Base-by-base conservation (phyloP, 768 basidiomycete genomes). In the Pulveroboletus sp. region DNA sequence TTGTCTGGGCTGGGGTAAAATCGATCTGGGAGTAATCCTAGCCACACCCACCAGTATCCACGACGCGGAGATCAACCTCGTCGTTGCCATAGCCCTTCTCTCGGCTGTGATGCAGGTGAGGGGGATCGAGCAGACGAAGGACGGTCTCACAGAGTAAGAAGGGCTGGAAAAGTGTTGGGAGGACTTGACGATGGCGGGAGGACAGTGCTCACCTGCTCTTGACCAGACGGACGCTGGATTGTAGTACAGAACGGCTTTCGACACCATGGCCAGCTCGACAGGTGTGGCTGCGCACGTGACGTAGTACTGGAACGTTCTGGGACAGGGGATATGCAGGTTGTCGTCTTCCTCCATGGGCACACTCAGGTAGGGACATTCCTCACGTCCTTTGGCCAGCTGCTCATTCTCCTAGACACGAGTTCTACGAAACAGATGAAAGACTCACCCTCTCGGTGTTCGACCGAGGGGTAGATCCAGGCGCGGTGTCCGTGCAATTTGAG, bases 61-160 rank as follows among this genome's bases (percentile, higher is more conserved):
- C 87, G 23, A 78, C 63, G 65, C 77, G 85, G 55, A 81, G 69
- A 57, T 85, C 80, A 29, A 90, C 62, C 58, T 94, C 92, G 62
- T 91, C 87, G 24, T 74, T 61, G 4, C 81, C 83, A 58, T 94
- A 94, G 1, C 92, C 92, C 63, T 94, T 94, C 69, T 94, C 92
- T 52, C 70, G 68, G 13, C 77, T 76, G 56, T n/a, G 41, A 14
- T 37, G 20, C 55, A 41, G 45, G 39, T 19, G 49, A 45, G 41
- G 19, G 12, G n/a, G 20, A 27, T 29, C 9, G 39, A 19, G 19
- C 24, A 14, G 13, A 36, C 31, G 19, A 36, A 2, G 34, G 31
- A 9, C 6, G 8, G 35, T 32, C 80, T 69, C 65, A 84, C 84
- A 85, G 60, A 14, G 82, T 68, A 34, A 85, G 70, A 35, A 81